Conservation (phyloP, 1,284 basidiomycete species). For the Bjerkandera adusta region DNA sequence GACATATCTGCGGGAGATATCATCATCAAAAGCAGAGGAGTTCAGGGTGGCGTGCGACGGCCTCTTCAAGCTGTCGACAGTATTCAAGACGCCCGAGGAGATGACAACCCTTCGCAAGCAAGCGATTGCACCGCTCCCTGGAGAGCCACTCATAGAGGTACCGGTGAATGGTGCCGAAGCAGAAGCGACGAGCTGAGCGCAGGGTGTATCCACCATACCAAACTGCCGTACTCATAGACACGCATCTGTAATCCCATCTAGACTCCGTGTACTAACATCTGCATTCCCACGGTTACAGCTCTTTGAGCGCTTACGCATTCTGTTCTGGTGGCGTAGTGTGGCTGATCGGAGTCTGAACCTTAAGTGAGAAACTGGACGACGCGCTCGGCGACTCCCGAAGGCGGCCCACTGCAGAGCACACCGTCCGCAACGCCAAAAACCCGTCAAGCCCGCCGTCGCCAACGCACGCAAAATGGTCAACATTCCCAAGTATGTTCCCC, state of each 20-base stretch:
- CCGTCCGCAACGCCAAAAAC: slow-evolving; percentile 22
- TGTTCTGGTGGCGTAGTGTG: too few relatives aligned
- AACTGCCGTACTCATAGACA: too few relatives aligned
- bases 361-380: slow-evolving; percentile 25
- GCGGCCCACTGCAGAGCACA: slow-evolving; percentile 17
- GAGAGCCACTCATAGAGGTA: slow-evolving; percentile 2
- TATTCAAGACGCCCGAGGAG: slow-evolving; percentile 57
- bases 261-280: too few relatives aligned
- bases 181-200: too few relatives aligned
- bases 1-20: slow-evolving; percentile 44
- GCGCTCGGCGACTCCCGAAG: slow-evolving; percentile 25
- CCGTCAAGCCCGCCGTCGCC: slow-evolving; percentile 27
- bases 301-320: too few relatives aligned
- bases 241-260: too few relatives aligned
- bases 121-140: slow-evolving; percentile 16
- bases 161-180: slow-evolving; percentile 13
- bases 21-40: slow-evolving; percentile 54
- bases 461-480: slow-evolving; percentile 75
- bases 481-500: slow-evolving; percentile 76
- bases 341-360: slow-evolving; percentile 29
- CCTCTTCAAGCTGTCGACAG: slow-evolving; percentile 59
- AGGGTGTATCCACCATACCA: too few relatives aligned
- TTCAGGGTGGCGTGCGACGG: slow-evolving; percentile 52
- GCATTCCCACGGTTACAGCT: too few relatives aligned
- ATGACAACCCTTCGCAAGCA: slow-evolving; percentile 32